A percentile compares a stretch with the other conserved stretches of the same genome.
Evolutionary conservation across 257 asterid genomes (phyloP).

Genomic region (Henckelia pumila): DNA sequence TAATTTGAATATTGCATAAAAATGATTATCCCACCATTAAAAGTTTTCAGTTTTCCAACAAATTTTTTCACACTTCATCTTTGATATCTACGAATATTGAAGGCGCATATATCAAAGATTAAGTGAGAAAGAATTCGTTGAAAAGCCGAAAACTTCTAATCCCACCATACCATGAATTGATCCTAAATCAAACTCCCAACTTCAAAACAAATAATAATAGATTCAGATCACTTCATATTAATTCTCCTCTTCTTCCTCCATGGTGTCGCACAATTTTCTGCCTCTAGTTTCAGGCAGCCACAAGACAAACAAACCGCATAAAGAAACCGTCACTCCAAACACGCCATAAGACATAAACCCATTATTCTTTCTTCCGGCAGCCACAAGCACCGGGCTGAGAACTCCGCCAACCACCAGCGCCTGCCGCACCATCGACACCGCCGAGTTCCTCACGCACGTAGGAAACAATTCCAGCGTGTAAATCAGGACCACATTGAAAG

Average conservation of each 20-base stretch:
- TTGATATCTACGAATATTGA: no score
- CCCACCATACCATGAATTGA: no score
- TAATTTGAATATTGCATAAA: no score
- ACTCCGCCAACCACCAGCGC: conserved; percentile 55
- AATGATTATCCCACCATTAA: no score
- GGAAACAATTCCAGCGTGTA: conserved; percentile 73
- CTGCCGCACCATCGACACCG: conserved; percentile 68
- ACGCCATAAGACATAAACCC: conserved; percentile 46
- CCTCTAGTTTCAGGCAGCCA: conserved; percentile 72
- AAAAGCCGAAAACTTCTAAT: no score
- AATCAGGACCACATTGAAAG: conserved; percentile 41
- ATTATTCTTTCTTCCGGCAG: conserved; percentile 47
- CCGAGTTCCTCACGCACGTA: conserved; percentile 70
- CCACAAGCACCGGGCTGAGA: conserved; percentile 52
- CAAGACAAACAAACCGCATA: conserved; percentile 37
- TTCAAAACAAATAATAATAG: no score
- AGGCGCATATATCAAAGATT: no score
- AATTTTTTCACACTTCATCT: no score
- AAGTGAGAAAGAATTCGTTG: no score
- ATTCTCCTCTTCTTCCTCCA: conserved; percentile 54
- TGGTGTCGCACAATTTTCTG: conserved; percentile 42
- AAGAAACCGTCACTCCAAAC: conserved; percentile 43
- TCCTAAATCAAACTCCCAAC: no score
- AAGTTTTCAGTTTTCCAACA: no score
- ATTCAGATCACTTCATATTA: no score